Conservation (phyloP, 2,329 filamentous ascomycete genomes). For the Trichophyton equinum region DNA sequence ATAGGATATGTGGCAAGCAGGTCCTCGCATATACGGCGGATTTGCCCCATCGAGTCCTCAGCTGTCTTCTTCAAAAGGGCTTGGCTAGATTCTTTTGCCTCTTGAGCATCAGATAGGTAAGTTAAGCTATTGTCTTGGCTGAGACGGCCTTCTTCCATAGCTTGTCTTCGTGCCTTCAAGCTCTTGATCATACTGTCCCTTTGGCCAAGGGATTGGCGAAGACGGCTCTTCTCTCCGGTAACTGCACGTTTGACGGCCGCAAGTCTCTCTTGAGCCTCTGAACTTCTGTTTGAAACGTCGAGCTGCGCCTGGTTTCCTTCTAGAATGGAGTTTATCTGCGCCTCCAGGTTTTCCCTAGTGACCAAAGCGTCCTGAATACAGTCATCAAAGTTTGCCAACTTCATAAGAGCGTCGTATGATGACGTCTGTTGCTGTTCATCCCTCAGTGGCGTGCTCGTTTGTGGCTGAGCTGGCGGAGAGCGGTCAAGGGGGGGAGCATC, state of each 20-base stretch:
- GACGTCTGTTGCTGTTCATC: constrained; percentile 50
- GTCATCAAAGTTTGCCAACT: constrained; percentile 73
- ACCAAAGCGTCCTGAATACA: constrained; percentile 81
- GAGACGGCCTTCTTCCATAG: constrained; percentile 53
- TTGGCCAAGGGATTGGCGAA: constrained; percentile 49
- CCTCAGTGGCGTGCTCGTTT: constrained; percentile 24
- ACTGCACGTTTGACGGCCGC: constrained; percentile 40
- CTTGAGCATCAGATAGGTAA: constrained; percentile 50
- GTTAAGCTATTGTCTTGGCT: constrained; percentile 46
- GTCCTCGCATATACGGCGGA: constrained; percentile 77
- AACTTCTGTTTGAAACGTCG: constrained; percentile 22
- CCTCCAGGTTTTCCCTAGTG: constrained; percentile 59
- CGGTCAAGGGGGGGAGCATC: constrained; percentile 46
- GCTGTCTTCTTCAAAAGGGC: constrained; percentile 43
- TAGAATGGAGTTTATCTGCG: constrained; percentile 56
- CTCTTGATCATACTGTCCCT: constrained; percentile 57
- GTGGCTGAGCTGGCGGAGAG: constrained; percentile 11
- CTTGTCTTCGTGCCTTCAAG: constrained; percentile 50
- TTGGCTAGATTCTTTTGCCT: constrained; percentile 46
- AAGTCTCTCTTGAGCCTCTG: constrained; percentile 30
- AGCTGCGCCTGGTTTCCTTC: constrained; percentile 25
- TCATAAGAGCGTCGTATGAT: constrained; percentile 79
- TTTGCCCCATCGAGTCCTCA: constrained; percentile 67
- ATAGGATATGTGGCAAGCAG: constrained; percentile 71
- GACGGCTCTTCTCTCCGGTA: constrained; percentile 50